A percentile compares a stretch with the other conserved stretches of the same genome.
Conservation (phyloP, 2,329 filamentous ascomycete genomes). For the Mollisia scopiformis region DNA sequence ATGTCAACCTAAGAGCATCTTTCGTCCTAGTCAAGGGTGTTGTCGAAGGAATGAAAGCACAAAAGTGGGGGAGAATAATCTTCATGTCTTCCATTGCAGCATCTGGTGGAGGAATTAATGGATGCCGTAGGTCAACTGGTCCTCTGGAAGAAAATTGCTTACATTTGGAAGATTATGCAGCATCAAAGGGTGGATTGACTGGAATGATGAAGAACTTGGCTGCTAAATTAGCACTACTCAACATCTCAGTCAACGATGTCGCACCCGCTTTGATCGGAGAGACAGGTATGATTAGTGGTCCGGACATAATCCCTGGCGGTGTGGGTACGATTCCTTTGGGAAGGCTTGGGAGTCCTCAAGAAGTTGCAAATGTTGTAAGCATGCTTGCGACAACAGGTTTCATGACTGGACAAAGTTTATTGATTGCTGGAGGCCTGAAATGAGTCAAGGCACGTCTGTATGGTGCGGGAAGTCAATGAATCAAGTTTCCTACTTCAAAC, state of each 20-base stretch:
- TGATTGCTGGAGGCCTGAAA: slow-evolving; percentile 44
- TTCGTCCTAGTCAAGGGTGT: slow-evolving; percentile 32
- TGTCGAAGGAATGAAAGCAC: slow-evolving; percentile 40
- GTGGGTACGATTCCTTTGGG: slow-evolving; percentile 45
- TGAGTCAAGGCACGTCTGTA: not conserved
- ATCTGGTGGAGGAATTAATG: slow-evolving; percentile 31
- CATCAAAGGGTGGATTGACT: slow-evolving; percentile 47
- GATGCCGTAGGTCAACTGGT: slow-evolving; percentile 26
- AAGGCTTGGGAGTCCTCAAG: slow-evolving; percentile 46
- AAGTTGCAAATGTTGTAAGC: slow-evolving; percentile 49
- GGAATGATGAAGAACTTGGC: slow-evolving; percentile 51
- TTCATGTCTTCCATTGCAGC: slow-evolving; percentile 30
- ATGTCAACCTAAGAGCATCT: slow-evolving; percentile 31
- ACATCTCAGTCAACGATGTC: slow-evolving; percentile 51
- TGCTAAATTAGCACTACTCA: slow-evolving; percentile 43
- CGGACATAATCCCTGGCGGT: slow-evolving; percentile 28
- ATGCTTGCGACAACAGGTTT: slow-evolving; percentile 51
- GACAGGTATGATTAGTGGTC: slow-evolving; percentile 47
- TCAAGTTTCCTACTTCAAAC: not conserved
- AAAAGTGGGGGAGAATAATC: slow-evolving; percentile 39
- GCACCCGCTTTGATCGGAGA: slow-evolving; percentile 50
- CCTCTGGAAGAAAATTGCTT: not conserved
- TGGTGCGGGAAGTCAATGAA: not conserved
- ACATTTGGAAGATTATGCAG: slow-evolving; percentile 28
- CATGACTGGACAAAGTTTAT: slow-evolving; percentile 49